Percentiles rank a stretch among this genome's conserved stretches.
phyloP scores from a whole-genome alignment of 2,329 filamentous ascomycete genomes.

The Aspergillus sp. region DNA sequence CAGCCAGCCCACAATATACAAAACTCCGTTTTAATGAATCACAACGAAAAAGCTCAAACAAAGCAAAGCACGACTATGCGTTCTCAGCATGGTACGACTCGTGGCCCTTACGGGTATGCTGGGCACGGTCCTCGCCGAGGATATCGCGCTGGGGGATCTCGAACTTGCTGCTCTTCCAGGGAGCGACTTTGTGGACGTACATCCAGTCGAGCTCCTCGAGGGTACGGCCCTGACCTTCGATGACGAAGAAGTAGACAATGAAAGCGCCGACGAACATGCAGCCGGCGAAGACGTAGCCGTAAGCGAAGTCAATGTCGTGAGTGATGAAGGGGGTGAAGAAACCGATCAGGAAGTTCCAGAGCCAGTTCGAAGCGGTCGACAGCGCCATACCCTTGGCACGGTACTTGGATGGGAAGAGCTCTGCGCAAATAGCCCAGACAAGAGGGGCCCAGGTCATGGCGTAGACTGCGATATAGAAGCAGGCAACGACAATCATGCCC shows the following conservation, averaged over 20 bases:
- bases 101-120: conserved; percentile 17
- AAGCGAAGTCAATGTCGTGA: conserved; percentile 63
- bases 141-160: conserved; percentile 17
- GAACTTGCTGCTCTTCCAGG: conserved; percentile 54
- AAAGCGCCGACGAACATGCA: conserved; percentile 61
- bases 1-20: too few relatives aligned
- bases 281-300: conserved; percentile 71
- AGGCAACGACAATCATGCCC: conserved; percentile 67
- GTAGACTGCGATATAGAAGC: conserved; percentile 65
- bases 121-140: conserved; percentile 10
- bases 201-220: conserved; percentile 73
- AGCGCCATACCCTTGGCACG: conserved; percentile 73
- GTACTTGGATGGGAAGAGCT: conserved; percentile 40
- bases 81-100: conserved; percentile 23
- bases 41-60: neutral
- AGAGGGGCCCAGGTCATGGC: conserved; percentile 65
- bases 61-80: conserved; percentile 11
- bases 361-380: conserved; percentile 76
- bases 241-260: conserved; percentile 69
- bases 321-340: conserved; percentile 80
- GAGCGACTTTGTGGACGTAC: conserved; percentile 60
- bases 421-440: conserved; percentile 44
- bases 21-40: conserved; percentile 21
- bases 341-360: conserved; percentile 65
- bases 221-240: conserved; percentile 64